Evolutionary conservation across 441 rosid species (phyloP).

Genomic region (Syzygium malaccense): DNA sequence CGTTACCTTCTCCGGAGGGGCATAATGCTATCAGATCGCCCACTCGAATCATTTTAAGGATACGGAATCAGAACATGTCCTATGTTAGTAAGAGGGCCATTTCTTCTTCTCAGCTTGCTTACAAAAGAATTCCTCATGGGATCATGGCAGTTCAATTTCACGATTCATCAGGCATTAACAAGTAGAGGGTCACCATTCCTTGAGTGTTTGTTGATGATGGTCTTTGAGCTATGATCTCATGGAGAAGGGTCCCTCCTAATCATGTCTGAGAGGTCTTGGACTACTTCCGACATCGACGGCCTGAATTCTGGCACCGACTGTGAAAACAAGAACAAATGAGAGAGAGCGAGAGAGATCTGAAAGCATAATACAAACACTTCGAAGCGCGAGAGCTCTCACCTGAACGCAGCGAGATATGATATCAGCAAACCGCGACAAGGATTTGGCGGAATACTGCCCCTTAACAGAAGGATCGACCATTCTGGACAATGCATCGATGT

Average conservation of each 20-base stretch:
- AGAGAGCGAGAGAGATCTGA: neutral
- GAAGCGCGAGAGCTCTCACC: conserved; percentile 33
- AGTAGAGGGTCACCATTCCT: neutral
- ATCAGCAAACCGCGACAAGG: conserved; percentile 87
- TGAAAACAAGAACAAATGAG: neutral
- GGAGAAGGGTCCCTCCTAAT: conserved; percentile 55
- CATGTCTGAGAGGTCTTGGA: conserved; percentile 85
- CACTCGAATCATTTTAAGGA: neutral
- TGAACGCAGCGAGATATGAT: conserved; percentile 87
- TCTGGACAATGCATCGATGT: conserved; percentile 78
- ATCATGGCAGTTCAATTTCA: neutral
- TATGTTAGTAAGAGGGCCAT: neutral
- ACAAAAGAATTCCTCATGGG: neutral
- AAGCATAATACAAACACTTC: neutral
- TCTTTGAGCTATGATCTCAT: conserved; percentile 7
- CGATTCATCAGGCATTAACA: neutral
- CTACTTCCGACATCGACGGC: conserved; percentile 88
- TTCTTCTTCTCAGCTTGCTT: neutral
- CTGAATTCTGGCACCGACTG: conserved; percentile 84
- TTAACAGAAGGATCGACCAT: conserved; percentile 95
- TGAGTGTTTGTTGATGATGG: neutral
- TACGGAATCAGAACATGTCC: neutral
- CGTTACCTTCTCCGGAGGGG: neutral
- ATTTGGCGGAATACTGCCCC: conserved; percentile 78
- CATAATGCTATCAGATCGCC: neutral